A percentile compares a stretch with the other conserved stretches of the same genome.
These are phyloP conservation scores for Diaporthe capsici DNA, from an alignment of 2,329 filamentous ascomycete genomes.

Conservation along the genomic window DNA sequence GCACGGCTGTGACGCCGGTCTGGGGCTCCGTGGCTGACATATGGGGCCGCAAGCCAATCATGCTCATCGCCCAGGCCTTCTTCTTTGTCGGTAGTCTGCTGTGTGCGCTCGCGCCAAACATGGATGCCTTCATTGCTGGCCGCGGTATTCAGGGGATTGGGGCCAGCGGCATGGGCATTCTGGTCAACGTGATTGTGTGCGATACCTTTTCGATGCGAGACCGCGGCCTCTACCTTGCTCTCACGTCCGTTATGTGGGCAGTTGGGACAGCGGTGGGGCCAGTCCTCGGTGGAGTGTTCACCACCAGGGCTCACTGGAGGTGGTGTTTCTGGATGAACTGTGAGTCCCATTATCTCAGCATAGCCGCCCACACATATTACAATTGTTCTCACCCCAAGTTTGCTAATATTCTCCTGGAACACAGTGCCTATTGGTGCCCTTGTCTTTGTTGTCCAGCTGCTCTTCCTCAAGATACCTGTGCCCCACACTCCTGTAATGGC, in stretches of 20 bases:
- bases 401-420: constrained; percentile 54
- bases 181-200: constrained; percentile 71
- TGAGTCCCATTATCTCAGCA: constrained; percentile 24
- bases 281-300: constrained; percentile 78
- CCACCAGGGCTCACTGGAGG: constrained; percentile 72
- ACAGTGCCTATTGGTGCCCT: constrained; percentile 54
- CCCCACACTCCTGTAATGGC: constrained; percentile 73
- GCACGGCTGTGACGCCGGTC: constrained; percentile 75
- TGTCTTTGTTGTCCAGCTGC: constrained; percentile 65
- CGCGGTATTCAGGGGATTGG: constrained; percentile 71
- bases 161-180: constrained; percentile 69
- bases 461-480: constrained; percentile 78
- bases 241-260: constrained; percentile 73
- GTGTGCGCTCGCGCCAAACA: constrained; percentile 64
- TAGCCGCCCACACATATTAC: no score
- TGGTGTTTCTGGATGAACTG: constrained; percentile 80
- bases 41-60: constrained; percentile 69
- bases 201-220: constrained; percentile 68
- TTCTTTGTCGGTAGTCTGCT: constrained; percentile 70
- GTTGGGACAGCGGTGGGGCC: constrained; percentile 76
- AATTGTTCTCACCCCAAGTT: no score
- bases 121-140: constrained; percentile 68
- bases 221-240: constrained; percentile 66
- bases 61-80: constrained; percentile 64
- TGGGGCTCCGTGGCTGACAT: constrained; percentile 77